Evolutionary conservation across 495 filamentous ascomycete species (phyloP).

Genomic region (Penicillium crystallinum): DNA sequence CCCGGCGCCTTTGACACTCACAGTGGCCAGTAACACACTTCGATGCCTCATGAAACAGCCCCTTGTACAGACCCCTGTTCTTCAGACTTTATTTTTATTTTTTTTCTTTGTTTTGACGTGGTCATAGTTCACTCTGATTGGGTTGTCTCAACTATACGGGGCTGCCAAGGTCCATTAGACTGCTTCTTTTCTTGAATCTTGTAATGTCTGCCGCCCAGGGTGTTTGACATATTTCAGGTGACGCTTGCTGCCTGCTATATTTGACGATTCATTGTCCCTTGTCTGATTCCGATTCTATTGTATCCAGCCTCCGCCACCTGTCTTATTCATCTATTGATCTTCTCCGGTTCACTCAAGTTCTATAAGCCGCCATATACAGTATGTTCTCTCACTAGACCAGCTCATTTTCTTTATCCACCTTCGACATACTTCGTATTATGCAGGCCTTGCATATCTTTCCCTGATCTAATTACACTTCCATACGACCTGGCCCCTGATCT

Average conservation of each 20-base stretch:
- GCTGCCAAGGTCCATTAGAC: slow-evolving; percentile 10
- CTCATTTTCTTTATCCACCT: slow-evolving; percentile 2
- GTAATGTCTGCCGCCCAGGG: slow-evolving; percentile 11
- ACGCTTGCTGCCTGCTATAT: slow-evolving; percentile 1
- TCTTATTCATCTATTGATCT: slow-evolving; percentile 6
- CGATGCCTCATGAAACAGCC: slow-evolving; percentile 18
- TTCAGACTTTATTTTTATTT: slow-evolving; percentile 16
- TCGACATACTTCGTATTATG: background rate
- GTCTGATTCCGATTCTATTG: slow-evolving; percentile 9
- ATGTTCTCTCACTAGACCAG: slow-evolving; percentile 15
- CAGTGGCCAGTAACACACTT: slow-evolving; percentile 10
- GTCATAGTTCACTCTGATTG: slow-evolving; percentile 12
- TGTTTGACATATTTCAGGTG: background rate
- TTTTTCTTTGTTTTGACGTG: slow-evolving; percentile 14
- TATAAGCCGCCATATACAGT: slow-evolving; percentile 12
- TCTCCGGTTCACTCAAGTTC: slow-evolving; percentile 8
- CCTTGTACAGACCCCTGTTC: slow-evolving; percentile 5
- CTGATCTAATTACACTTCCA: background rate
- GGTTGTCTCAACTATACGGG: slow-evolving; percentile 2
- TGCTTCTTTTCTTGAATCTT: slow-evolving; percentile 12
- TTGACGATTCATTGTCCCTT: slow-evolving; percentile 7
- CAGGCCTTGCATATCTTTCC: background rate
- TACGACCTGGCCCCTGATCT: background rate
- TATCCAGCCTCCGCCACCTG: background rate
- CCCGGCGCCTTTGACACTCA: slow-evolving; percentile 8